These are phyloP conservation scores for Sonneratia caseolaris DNA, from an alignment of 345 rosid species.

Conservation along the genomic window DNA sequence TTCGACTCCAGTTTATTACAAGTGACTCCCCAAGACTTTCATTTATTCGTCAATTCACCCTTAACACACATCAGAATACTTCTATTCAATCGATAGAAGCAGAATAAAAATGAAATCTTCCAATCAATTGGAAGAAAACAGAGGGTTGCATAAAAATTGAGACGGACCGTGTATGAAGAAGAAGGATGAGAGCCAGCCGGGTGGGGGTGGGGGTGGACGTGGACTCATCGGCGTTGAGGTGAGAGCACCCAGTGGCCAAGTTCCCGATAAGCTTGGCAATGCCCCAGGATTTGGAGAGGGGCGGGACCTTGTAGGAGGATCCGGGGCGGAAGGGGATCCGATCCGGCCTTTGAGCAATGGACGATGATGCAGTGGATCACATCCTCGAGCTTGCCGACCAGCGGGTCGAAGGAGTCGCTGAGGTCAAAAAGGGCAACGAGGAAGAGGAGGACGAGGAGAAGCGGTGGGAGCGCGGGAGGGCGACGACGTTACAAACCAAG, in stretches of 20 bases:
- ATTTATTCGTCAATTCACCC: too few relatives aligned
- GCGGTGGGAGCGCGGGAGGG: conserved; percentile 22
- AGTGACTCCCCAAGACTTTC: too few relatives aligned
- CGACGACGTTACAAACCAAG: neutral
- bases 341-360: conserved; percentile 82
- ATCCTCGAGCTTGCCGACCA: conserved; percentile 80
- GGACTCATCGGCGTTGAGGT: conserved; percentile 13
- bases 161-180: conserved; percentile 64
- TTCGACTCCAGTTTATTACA: too few relatives aligned
- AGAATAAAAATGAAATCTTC: neutral
- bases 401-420: conserved; percentile 29
- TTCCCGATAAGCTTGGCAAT: conserved; percentile 69
- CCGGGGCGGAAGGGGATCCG: conserved; percentile 98
- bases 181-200: conserved; percentile 89
- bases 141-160: neutral
- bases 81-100: neutral
- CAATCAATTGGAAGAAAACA: neutral
- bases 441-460: conserved; percentile 21
- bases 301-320: conserved; percentile 91
- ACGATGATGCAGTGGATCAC: conserved; percentile 80
- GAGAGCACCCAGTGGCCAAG: conserved; percentile 27
- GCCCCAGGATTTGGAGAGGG: conserved; percentile 44
- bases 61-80: too few relatives aligned
- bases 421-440: conserved; percentile 5
- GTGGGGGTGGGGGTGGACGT: conserved; percentile 38